Base-by-base conservation (phyloP, 192 early-diverging fungal genomes). In the Backusella mclennaniae region DNA sequence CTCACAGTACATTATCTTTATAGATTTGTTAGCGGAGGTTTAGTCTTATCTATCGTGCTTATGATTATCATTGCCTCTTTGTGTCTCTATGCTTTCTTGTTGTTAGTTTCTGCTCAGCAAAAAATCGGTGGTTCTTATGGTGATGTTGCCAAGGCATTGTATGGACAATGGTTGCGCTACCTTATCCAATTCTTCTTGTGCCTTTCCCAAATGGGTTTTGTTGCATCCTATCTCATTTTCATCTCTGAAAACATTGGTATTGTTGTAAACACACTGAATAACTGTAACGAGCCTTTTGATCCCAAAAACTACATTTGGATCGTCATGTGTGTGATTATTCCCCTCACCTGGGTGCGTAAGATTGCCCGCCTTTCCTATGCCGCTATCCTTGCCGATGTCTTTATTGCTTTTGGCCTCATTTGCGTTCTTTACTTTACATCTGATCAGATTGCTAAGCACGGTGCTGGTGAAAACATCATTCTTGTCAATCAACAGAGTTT, bases 201-300 rank as follows among this genome's bases (percentile, higher is more conserved):
- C 39, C 59, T 92, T 26, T 86, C 89, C 8, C 89, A 95, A 84
- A 86, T 93, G 69, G 95, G 95, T 2, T 96, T 96, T 83, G 91
- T 91, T 73, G 94, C 93, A 52, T 93, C 94, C 0, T 95, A 95
- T 76, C 87, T 92, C 69, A 95, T 97, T 49, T 97, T 97, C 80
- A 88, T 97, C 7, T 91, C 94, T 11, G 89, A 93, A 76, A 97
- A 95, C 76, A 82, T 96, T 66, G 86, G 87, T 26, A 89, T 93
- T 42, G 84, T 89, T 73, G 81, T 93, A 71, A 89, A 91, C 79
- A 84, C 86, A n/a, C 73, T 89, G 14, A 88, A 89, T 33, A 81
- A 87, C 76, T 95, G 91, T 86, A 78, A 76, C 39, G 53, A 76
- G 71, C 87, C 90, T 39, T 79, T 87, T 33, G 85, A 90, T 23